Percentiles rank a stretch among this genome's conserved stretches.
Evolutionary conservation across 2,329 filamentous ascomycete genomes (phyloP).

Genomic region (Ophiostoma ips): DNA sequence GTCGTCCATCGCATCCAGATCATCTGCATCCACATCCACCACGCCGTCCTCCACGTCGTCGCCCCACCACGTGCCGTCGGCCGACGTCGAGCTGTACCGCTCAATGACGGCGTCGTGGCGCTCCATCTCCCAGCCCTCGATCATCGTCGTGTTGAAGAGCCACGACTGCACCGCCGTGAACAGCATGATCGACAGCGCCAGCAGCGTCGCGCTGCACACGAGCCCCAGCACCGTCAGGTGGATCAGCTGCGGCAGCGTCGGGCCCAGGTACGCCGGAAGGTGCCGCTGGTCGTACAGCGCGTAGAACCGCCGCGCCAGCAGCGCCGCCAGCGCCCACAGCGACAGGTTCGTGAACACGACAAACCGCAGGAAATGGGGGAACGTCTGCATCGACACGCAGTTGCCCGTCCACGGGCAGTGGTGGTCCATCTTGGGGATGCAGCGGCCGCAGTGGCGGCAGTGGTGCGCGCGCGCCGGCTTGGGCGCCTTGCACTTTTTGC

Average conservation of each 20-base stretch:
- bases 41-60: conserved; percentile 14
- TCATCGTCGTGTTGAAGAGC: conserved; percentile 60
- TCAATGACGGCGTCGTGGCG: conserved; percentile 44
- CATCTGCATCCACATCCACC: no score
- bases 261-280: conserved; percentile 62
- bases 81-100: conserved; percentile 25
- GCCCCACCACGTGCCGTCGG: conserved; percentile 28
- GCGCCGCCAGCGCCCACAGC: conserved; percentile 46
- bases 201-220: conserved; percentile 42
- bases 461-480: conserved; percentile 73
- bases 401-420: conserved; percentile 78
- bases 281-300: conserved; percentile 51
- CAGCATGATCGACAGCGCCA: conserved; percentile 52
- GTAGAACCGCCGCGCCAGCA: conserved; percentile 45
- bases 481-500: conserved; percentile 57
- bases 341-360: conserved; percentile 53
- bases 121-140: conserved; percentile 64
- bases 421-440: conserved; percentile 72
- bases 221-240: conserved; percentile 47
- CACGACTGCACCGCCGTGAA: conserved; percentile 47
- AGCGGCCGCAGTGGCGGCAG: conserved; percentile 61
- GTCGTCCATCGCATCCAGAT: conserved; percentile 11
- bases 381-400: conserved; percentile 69
- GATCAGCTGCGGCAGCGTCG: conserved; percentile 42
- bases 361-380: conserved; percentile 73